phyloP scores from a whole-genome alignment of 805 yeast species.

The Candida awuae region DNA sequence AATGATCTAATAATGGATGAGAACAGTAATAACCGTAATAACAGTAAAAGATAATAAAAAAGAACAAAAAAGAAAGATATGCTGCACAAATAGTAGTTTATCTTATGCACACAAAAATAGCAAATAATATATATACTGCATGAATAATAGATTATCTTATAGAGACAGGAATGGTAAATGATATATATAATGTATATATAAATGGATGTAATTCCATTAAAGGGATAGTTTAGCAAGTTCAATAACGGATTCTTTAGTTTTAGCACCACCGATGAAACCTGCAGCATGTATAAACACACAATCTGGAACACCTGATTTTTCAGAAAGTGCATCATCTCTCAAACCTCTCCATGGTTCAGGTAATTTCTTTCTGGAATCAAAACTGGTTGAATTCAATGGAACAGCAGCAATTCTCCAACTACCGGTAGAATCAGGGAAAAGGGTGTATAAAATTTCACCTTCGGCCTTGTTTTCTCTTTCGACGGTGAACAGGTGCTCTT shows the following conservation, averaged over 20 bases:
- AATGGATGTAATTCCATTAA: too few species aligned
- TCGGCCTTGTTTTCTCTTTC: constrained; percentile 53
- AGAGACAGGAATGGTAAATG: too few species aligned
- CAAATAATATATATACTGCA: too few species aligned
- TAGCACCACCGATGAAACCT: constrained; percentile 95
- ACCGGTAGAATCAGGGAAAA: constrained; percentile 66
- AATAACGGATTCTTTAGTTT: constrained; percentile 69
- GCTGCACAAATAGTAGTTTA: too few species aligned
- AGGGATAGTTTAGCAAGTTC: constrained; percentile 48
- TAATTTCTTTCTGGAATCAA: constrained; percentile 76
- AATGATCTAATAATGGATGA: too few species aligned
- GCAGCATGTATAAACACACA: constrained; percentile 93
- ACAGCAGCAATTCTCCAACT: constrained; percentile 90
- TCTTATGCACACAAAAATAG: too few species aligned
- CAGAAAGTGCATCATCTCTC: constrained; percentile 75
- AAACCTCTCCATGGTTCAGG: constrained; percentile 95
- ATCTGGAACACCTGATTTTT: constrained; percentile 71
- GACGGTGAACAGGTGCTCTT: constrained; percentile 73
- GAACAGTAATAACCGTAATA: too few species aligned
- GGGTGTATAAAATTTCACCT: constrained; percentile 61
- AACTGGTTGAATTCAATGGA: constrained; percentile 68
- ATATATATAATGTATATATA: too few species aligned
- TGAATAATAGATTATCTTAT: too few species aligned
- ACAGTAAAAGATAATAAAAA: too few species aligned
- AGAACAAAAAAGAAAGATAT: too few species aligned